Base-by-base conservation (phyloP, 257 asterid species). In the Solanum gandarillasii region DNA sequence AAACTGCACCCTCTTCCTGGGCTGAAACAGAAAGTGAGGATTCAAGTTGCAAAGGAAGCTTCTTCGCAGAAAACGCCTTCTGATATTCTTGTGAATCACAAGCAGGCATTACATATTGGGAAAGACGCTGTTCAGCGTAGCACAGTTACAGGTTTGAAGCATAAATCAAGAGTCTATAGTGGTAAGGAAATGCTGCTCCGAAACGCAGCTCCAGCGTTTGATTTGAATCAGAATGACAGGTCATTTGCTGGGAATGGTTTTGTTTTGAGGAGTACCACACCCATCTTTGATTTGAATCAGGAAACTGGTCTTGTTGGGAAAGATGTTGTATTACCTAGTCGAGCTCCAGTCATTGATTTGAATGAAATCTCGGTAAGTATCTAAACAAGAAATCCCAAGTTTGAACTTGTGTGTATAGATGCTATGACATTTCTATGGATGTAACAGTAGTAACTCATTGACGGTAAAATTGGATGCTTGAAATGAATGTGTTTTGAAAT, bases 281-380 rank as follows among this genome's bases (percentile, higher is more conserved):
- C 87, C 21, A 25, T 79, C 46, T 92, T 95, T 36, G 98, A 96
- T 92, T 90, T 95, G 91, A 96, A 94, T 90, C 91, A 83, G 83
- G 94, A 90, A 72, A 90, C 88, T 81, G 31, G 89, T 83, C 82
- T 12, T 65, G 67, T 92, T 84, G 92, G 89, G 85, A 92, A 88
- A 90, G 96, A 94, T 67, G 89, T 89, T 67, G 74, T 90, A 72
- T 65, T 91, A 86, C 93, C 90, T 29, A 89, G 88, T 83, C 94
- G 93, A 83, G 96, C 94, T 89, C 98, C 96, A 74, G 90, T 90
- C 74, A 95, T 96, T 23, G 99, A 96, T 94, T 89, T 96, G 58
- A 96, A 96, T 84, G 96, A 95, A 88, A 92, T 95, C 87, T 96
- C 97, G 91, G 99, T 96, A 89, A 76, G 91, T 89, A 70, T 82